Base-by-base conservation (phyloP, 2,329 filamentous ascomycete species). In the Cytospora paraplurivora region DNA sequence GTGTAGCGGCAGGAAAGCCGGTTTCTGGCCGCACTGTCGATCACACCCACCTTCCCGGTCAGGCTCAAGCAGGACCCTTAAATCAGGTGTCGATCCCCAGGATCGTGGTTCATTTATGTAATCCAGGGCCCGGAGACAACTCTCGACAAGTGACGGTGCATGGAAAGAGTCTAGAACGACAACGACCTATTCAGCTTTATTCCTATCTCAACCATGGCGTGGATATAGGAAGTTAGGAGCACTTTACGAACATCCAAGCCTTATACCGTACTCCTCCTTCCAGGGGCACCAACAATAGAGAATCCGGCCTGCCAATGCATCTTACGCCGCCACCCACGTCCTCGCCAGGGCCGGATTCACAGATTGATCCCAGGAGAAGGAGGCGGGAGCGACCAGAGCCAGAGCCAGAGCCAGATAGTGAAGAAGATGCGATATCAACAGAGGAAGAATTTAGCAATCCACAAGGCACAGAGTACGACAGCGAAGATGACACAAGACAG, bases 311-410 rank as follows among this genome's bases (percentile, higher is more conserved):
- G n/a, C 21, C 44, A 37, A 65, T 65, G 63, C 50, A 49, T 51
- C 47, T 34, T 6, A 65, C 63, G 47, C 15, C 41, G 11, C 59
- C 63, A 55, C 33, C 63, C 19, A 19, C 49, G 54, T 65, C 63
- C 44, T 62, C 63, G 52, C 50, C 54, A 21, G 32, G 49, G 27
- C 27, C 38, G 6, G 37, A 7, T 32, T 57, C 58, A 56, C 38
- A 65, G 7, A 21, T 12, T 4, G 8, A 52, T 11, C 13, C n/a
- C 27, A 54, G 32, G 54, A 62, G 62, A 34, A 65, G 50, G 50
- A 64, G 62, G 15, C 41, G 51, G 27, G 53, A 34, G 21, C 21
- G 33, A 32, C 47, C 27, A 27, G 27, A 27, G 27, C 27, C 27
- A 27, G 27, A 34, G 55, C 51, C 41, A 35, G 59, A 12, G 7